These are phyloP conservation scores for Mucor circinelloides DNA, from an alignment of 371 early-diverging fungal species.

Conservation along the genomic window DNA sequence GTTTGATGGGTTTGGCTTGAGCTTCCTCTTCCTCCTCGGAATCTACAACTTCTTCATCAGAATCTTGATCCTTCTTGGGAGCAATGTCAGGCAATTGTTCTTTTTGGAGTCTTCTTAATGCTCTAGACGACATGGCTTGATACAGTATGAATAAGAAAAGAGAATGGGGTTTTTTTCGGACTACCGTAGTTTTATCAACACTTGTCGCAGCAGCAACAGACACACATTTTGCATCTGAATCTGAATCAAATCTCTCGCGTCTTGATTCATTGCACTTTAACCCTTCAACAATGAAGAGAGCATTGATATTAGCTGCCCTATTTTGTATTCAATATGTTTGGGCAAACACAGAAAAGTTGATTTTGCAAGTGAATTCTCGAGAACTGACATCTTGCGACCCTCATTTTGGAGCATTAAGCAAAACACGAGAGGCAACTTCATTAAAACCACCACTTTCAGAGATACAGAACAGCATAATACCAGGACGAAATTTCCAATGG, in stretches of 20 bases:
- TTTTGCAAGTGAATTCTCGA: conserved; percentile 17
- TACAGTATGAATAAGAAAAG: conserved; percentile 5
- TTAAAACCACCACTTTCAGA: conserved; percentile 24
- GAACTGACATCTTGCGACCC: not conserved
- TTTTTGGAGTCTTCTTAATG: conserved; percentile 44
- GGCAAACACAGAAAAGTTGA: conserved; percentile 50
- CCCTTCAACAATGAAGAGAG: not conserved
- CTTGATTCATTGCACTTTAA: not conserved
- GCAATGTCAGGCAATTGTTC: conserved; percentile 27
- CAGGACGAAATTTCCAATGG: conserved; percentile 4
- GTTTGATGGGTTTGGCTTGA: conserved; percentile 9
- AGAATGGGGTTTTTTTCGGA: not conserved
- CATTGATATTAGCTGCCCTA: not conserved
- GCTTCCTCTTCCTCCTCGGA: conserved; percentile 43
- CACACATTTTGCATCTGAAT: not conserved
- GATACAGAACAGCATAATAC: conserved; percentile 14
- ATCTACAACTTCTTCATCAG: conserved; percentile 14
- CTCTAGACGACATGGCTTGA: conserved; percentile 46
- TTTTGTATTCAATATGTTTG: not conserved
- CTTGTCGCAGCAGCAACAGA: not conserved
- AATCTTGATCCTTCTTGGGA: conserved; percentile 20
- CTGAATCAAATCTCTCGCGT: not conserved
- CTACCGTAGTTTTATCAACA: not conserved
- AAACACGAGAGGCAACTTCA: not conserved
- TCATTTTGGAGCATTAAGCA: not conserved